Base-by-base conservation (phyloP, 768 basidiomycete genomes). In the Pleurotus platypus region DNA sequence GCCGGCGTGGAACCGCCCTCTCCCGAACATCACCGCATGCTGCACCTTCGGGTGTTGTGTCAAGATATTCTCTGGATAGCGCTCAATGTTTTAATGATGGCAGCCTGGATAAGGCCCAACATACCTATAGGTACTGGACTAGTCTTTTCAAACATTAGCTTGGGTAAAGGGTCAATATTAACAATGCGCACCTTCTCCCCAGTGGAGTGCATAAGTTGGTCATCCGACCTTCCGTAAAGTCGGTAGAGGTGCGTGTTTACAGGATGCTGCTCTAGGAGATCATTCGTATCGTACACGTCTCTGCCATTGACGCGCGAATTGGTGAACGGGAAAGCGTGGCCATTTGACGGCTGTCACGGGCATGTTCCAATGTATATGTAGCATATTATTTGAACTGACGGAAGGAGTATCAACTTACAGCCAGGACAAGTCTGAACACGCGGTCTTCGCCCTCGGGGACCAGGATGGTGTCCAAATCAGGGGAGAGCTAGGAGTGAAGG, bases 141-240 rank as follows among this genome's bases (percentile, higher is more conserved):
- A 53, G 72, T 70, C 75, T 72, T 30, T 37, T 16, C 15, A 38
- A 5, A 47, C 11, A 24, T n/a, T 3, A 12, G n/a, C 18, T 12
- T n/a, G 57, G 15, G 24, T 15, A 49, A 13, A n/a, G 37, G 47
- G n/a, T 8, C 11, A 45, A 16, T 45, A 35, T n/a, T 22, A 49
- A 22, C 38, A 63, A 45, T 26, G 55, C 58, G 18, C 22, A 73
- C 75, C 68, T 76, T 75, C 61, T 78, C 75, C 8, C 76, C 76
- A 15, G 67, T 77, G 2, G 68, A 70, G 30, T 75, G 70, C 62
- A 77, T 71, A 54, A 79, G 76, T 57, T 77, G 77, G 53, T 80
- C 78, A 55, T 80, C 77, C 13, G 56, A 57, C 5, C 72, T 62
- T 2, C 74, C 75, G 42, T 54, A 58, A 38, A 82, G 62, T 51